Evolutionary conservation across 225 moss, liverwort and hornwort genomes (phyloP), one percentile per base, ranked within the genome.

Genomic region (Thuidium tamariscinum): DNA sequence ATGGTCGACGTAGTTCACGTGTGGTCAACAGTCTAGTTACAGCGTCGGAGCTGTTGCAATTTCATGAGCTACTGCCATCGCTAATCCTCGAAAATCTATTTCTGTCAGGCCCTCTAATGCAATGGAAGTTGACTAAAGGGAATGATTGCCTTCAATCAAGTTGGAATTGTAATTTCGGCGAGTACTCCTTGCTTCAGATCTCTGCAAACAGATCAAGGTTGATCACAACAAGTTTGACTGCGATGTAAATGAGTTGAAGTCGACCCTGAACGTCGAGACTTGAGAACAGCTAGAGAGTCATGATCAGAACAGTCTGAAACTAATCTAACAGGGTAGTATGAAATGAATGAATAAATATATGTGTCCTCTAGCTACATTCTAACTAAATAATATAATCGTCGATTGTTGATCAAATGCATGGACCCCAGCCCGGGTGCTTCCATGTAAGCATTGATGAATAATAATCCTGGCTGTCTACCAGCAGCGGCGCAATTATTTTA

Each of bases 81-180:
- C 78, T 88, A 87, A 87, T 87, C 85, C 71, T 39, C 70, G 54
- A 34, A 70, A 77, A 85, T 85, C 81, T 77, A 25, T 77, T 77
- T 87, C 85, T 90, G 90, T 88, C 90, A 90, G n/a, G 36, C 10
- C 71, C 87, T 70, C 85, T 90, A 87, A 72, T 85, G 84, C 82
- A 77, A 65, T 85, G 84, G 85, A 77, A 65, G 90, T 88, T 90
- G 90, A 90, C 85, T 88, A 49, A 49, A 62, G n/a, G 81, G 82
- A 77, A 90, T 87, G 87, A 90, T 87, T 85, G 87, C 87, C 90
- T 62, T 81, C 87, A 85, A 77, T 90, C 81, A 87, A 63, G 81
- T 71, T 85, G 63, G 76, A 63, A 87, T 54, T 76, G 87, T 87
- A 88, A 85, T 85, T n/a, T 90, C 77, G 37, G 36, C 72, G 77